Conservation (phyloP, 768 basidiomycete genomes). For the Dentipellis fragilis region DNA sequence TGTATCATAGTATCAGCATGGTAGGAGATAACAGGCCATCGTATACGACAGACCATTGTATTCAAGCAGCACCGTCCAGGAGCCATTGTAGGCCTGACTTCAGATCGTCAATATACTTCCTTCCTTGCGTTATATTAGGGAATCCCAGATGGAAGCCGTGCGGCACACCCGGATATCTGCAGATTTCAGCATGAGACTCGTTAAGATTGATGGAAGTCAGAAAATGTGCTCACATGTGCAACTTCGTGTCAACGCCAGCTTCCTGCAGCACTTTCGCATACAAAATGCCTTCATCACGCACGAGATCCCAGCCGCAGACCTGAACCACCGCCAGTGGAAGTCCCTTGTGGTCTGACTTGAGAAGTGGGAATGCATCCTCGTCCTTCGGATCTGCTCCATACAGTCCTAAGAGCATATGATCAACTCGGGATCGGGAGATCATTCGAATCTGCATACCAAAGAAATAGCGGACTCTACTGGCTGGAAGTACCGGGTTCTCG, state of each 20-base stretch:
- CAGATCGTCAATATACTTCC: background rate
- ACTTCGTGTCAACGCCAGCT: background rate
- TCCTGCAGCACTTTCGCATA: background rate
- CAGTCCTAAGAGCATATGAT: background rate
- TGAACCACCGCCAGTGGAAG: background rate
- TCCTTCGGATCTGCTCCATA: background rate
- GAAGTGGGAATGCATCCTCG: background rate
- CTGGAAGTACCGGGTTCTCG: background rate
- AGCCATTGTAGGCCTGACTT: background rate
- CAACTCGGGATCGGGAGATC: background rate
- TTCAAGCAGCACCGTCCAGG: background rate
- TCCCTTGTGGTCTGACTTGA: background rate
- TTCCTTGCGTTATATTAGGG: background rate
- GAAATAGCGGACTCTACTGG: background rate
- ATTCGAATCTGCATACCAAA: background rate
- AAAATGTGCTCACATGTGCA: background rate
- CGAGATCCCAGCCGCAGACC: background rate
- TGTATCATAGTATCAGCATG: no score
- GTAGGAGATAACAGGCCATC: no score
- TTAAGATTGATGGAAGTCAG: background rate
- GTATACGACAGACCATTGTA: no score
- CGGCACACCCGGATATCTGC: slow-evolving; percentile 5
- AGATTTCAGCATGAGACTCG: background rate
- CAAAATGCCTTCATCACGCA: background rate
- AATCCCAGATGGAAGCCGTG: background rate